phyloP scores from a whole-genome alignment of 1,284 basidiomycete genomes.

The Cryptococcus jaspeensis region DNA sequence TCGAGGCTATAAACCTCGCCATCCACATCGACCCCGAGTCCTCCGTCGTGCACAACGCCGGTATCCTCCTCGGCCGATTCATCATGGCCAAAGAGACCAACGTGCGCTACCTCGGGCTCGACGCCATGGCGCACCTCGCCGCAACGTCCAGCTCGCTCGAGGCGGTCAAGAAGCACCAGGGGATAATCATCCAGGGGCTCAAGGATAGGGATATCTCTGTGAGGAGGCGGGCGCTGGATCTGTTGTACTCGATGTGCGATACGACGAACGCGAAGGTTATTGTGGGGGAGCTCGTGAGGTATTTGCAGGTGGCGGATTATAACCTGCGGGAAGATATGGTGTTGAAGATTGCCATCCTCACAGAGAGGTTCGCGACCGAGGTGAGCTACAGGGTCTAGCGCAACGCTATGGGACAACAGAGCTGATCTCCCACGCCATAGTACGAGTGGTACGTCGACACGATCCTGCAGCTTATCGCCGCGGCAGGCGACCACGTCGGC shows the following conservation, averaged over 20 bases:
- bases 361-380: constrained; percentile 90
- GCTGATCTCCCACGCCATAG: constrained; percentile 14
- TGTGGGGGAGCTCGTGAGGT: constrained; percentile 89
- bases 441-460: constrained; percentile 98
- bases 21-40: constrained; percentile 95
- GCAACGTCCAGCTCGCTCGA: constrained; percentile 86
- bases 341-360: constrained; percentile 95
- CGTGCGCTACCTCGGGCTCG: constrained; percentile 93
- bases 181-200: constrained; percentile 89
- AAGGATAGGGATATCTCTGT: constrained; percentile 98
- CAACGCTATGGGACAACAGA: background rate
- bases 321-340: constrained; percentile 97
- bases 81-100: constrained; percentile 98
- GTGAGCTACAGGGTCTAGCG: constrained; percentile 54
- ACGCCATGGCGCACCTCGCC: constrained; percentile 97
- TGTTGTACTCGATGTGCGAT: constrained; percentile 99
- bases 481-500: constrained; percentile 96
- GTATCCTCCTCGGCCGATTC: constrained; percentile 87
- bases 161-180: constrained; percentile 92
- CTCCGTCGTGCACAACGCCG: constrained; percentile 83
- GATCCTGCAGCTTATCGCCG: constrained; percentile 88
- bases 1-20: constrained; percentile 95
- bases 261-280: constrained; percentile 90
- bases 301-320: constrained; percentile 92
- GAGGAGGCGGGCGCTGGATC: constrained; percentile 85